Conservation (phyloP, 2,329 filamentous ascomycete genomes). For the Trichophyton rubrum region DNA sequence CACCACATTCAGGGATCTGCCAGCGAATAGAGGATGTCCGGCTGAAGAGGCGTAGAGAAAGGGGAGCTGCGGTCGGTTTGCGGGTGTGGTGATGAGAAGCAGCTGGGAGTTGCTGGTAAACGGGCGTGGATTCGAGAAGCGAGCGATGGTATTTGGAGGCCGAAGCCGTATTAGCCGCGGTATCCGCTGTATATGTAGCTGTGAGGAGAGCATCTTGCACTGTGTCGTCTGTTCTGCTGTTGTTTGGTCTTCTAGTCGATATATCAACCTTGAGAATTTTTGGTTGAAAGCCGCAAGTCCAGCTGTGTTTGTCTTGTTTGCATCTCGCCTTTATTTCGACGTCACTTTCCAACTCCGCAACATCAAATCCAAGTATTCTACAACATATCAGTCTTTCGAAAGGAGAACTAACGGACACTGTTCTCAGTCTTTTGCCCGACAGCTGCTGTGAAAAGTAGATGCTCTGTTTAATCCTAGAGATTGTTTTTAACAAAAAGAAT, state of each 20-base stretch:
- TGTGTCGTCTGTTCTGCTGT: not conserved
- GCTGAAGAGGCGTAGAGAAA: slow-evolving; percentile 48
- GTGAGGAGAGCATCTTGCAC: slow-evolving; percentile 24
- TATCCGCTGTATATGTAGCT: slow-evolving; percentile 29
- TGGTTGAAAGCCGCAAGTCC: not conserved
- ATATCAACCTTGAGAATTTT: not conserved
- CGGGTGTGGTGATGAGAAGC: slow-evolving; percentile 35
- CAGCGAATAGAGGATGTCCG: slow-evolving; percentile 22
- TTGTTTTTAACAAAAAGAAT: too few relatives aligned
- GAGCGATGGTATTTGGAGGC: slow-evolving; percentile 17
- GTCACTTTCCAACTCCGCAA: too few relatives aligned
- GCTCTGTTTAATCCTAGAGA: too few relatives aligned
- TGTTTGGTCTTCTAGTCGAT: not conserved
- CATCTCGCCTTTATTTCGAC: not conserved
- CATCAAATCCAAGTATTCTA: too few relatives aligned
- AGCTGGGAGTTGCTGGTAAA: slow-evolving; percentile 48
- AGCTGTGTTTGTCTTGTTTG: slow-evolving; percentile 12
- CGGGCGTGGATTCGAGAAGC: slow-evolving; percentile 28
- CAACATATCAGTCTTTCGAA: too few relatives aligned
- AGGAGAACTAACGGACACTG: too few relatives aligned
- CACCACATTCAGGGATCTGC: slow-evolving; percentile 1
- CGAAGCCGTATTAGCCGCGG: slow-evolving; percentile 26
- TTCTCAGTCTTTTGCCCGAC: too few relatives aligned
- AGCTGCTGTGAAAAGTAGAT: too few relatives aligned
- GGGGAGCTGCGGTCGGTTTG: slow-evolving; percentile 48